Evolutionary conservation across 2,329 filamentous ascomycete genomes (phyloP), one percentile per base, ranked within the genome.

Genomic region (Ophiostoma australiae): DNA sequence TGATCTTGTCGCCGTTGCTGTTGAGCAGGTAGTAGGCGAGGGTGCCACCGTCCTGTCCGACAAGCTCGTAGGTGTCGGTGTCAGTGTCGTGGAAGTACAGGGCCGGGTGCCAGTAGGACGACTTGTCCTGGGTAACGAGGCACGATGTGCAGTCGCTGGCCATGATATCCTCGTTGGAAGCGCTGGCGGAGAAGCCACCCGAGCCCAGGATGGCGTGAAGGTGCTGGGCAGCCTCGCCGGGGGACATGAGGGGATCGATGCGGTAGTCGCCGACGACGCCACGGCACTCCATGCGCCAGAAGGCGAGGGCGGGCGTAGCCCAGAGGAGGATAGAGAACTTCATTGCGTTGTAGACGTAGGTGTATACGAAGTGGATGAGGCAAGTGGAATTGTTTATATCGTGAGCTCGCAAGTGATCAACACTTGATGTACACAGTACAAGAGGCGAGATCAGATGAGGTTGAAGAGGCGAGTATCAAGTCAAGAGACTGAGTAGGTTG

Each of bases 201-300:
- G 90, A 91, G 73, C 93, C 93, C 78, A 92, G 89, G 76, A 95
- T 86, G 20, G 88, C 82, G 80, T 97, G 93, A 31, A 86, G 85
- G 79, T 97, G 93, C 72, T 83, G 78, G 11, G 89, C 86, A 44
- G 87, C 73, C 27, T 77, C 75, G 68, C 87, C 89, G 2, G 85
- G 85, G 72, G 87, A 84, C 71, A 95, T 84, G 71, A 97, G 83
- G 23, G 93, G 93, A 77, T 97, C 93, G 58, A 97, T 83, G 71
- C 92, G 87, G 68, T 88, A 90, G 71, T 92, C 79, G 73, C 89
- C 91, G 74, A 89, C 83, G 67, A 86, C 85, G 71, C 88, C 89
- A 75, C 87, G 90, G 80, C 93, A 97, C 76, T 92, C 90, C 86
- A 97, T 91, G 78, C 93, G 92, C 92, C 92, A 97, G 80, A 97